A percentile compares a stretch with the other conserved stretches of the same genome.
phyloP scores from a whole-genome alignment of 805 yeast species.

The Candida coquimbonensis region DNA sequence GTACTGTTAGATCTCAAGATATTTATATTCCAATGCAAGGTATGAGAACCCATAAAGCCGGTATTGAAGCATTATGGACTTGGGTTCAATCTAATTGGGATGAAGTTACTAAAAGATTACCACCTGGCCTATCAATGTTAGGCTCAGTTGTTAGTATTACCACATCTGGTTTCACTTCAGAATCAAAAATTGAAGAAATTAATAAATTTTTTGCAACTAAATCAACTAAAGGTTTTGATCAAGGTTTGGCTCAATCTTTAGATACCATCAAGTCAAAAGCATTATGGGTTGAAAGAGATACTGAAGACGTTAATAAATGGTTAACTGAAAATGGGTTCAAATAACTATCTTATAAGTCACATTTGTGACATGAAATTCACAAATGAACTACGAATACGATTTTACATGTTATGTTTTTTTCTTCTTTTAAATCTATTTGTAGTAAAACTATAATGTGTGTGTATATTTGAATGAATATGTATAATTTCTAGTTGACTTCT shows the following conservation, averaged over 20 bases:
- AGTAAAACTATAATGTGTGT: no score
- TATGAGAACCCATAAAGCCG: slow-evolving; percentile 52
- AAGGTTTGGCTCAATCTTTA: slow-evolving; percentile 56
- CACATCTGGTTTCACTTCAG: slow-evolving; percentile 54
- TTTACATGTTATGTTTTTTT: no score
- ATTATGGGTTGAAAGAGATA: slow-evolving; percentile 54
- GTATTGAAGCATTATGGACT: slow-evolving; percentile 62
- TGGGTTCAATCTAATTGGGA: slow-evolving; percentile 79
- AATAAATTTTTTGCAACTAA: slow-evolving; percentile 43
- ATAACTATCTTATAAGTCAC: neutral
- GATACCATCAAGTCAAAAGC: slow-evolving; percentile 53
- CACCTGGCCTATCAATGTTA: slow-evolving; percentile 77
- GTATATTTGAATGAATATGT: no score
- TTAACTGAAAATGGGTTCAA: slow-evolving; percentile 30
- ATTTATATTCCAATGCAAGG: slow-evolving; percentile 73
- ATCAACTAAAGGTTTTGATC: slow-evolving; percentile 58
- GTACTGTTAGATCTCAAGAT: slow-evolving; percentile 63
- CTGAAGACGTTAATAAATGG: slow-evolving; percentile 41
- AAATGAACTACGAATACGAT: neutral
- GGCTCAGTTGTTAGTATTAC: slow-evolving; percentile 63
- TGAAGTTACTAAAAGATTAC: slow-evolving; percentile 53
- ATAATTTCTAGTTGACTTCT: no score
- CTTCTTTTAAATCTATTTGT: no score
- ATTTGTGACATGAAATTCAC: neutral
- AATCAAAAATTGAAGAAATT: slow-evolving; percentile 44